Percentiles rank a stretch among this genome's conserved stretches.
These are phyloP conservation scores for Cymbidium sinense DNA, from an alignment of 106 monocot species.

Conservation along the genomic window DNA sequence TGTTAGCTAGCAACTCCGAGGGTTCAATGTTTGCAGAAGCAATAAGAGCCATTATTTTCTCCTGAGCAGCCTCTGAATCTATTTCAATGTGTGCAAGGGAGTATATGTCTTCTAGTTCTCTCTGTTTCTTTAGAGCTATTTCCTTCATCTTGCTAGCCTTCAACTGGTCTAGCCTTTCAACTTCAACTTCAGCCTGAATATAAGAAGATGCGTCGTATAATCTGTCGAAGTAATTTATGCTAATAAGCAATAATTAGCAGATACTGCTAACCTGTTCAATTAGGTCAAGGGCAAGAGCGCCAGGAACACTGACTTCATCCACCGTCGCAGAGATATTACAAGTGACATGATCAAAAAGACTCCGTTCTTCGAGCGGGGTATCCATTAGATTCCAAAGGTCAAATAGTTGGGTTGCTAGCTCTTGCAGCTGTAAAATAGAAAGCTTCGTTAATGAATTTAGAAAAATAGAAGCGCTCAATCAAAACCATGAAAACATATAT, in stretches of 20 bases:
- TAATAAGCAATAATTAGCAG: background rate
- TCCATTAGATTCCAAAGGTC: conserved; percentile 99
- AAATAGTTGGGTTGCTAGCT: conserved; percentile 61
- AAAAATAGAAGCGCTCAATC: background rate
- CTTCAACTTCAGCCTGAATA: conserved; percentile 88
- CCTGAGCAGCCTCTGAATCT: conserved; percentile 59
- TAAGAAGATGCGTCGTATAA: background rate
- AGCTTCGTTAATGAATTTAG: background rate
- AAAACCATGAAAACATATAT: background rate
- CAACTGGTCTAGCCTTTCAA: conserved; percentile 83
- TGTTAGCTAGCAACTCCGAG: conserved; percentile 76
- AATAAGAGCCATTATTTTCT: conserved; percentile 70
- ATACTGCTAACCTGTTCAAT: conserved; percentile 75
- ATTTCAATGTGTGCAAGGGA: conserved; percentile 76
- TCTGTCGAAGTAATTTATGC: background rate
- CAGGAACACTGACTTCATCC: conserved; percentile 77
- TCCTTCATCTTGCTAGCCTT: conserved; percentile 98
- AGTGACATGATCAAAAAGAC: conserved; percentile 82
- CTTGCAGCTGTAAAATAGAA: conserved; percentile 62
- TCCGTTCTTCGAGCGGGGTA: conserved; percentile 68
- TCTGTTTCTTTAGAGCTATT: conserved; percentile 92
- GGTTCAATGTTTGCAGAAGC: conserved; percentile 85
- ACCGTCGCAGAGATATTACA: conserved; percentile 76
- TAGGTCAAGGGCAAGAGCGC: conserved; percentile 86
- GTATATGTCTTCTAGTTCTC: conserved; percentile 88